These are phyloP conservation scores for Pythium aristosporum DNA, from an alignment of 352 stramenopile genomes.

Conservation along the genomic window DNA sequence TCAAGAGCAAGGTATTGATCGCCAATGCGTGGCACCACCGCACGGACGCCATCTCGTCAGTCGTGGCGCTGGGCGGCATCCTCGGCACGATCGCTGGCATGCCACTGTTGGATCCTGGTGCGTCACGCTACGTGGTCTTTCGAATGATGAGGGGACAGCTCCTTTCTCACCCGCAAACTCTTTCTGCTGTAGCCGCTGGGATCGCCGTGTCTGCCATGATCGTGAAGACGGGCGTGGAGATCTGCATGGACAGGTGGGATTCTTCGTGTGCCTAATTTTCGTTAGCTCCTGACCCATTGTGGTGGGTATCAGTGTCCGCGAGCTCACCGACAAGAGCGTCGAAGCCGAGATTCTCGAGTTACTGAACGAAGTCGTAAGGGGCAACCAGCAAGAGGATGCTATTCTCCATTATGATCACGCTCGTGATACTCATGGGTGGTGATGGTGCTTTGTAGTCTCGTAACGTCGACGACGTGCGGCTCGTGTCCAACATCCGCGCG, in stretches of 20 bases:
- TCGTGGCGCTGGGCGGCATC: conserved; percentile 81
- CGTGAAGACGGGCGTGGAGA: conserved; percentile 81
- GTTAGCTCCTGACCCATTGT: neutral
- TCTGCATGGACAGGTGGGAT: conserved; percentile 72
- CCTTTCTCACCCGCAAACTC: too few species aligned
- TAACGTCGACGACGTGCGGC: conserved; percentile 77
- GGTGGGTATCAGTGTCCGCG: conserved; percentile 49
- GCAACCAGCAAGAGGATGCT: too few species aligned
- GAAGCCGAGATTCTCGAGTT: conserved; percentile 78
- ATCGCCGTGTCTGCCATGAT: conserved; percentile 89
- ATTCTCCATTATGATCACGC: too few species aligned
- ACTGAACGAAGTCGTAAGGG: conserved; percentile 64
- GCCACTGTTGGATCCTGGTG: conserved; percentile 72
- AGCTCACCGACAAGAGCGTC: conserved; percentile 85
- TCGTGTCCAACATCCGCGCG: conserved; percentile 78
- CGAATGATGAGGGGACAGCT: too few species aligned
- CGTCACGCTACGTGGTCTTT: neutral
- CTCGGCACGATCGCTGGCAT: conserved; percentile 66
- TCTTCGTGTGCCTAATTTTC: neutral
- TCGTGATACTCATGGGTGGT: too few species aligned
- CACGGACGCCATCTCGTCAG: conserved; percentile 89
- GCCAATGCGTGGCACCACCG: conserved; percentile 97
- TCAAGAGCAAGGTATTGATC: conserved; percentile 95
- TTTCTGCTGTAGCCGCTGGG: conserved; percentile 50
- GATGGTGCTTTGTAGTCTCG: conserved; percentile 37